phyloP scores from a whole-genome alignment of 2,329 filamentous ascomycete species.

The Colletotrichum plurivorum region DNA sequence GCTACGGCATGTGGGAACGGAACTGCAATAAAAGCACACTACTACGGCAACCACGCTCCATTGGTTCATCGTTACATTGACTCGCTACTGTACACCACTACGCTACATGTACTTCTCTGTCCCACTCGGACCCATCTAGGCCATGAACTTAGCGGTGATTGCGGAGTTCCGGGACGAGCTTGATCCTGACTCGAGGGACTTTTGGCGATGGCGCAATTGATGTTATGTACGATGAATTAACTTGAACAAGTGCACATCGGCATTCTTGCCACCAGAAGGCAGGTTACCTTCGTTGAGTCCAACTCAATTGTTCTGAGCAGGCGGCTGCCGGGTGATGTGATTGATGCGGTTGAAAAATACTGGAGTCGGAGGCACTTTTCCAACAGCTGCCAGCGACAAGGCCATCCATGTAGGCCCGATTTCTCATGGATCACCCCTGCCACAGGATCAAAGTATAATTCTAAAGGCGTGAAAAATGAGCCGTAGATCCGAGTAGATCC shows the following conservation, averaged over 20 bases:
- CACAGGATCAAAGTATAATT: neutral
- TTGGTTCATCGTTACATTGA: no score
- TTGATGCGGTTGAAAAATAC: slow-evolving; percentile 4
- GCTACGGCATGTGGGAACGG: no score
- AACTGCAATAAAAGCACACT: no score
- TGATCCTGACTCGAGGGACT: slow-evolving; percentile 24
- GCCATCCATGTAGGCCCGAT: neutral
- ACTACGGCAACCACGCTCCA: no score
- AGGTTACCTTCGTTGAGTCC: neutral
- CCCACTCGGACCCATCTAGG: slow-evolving; percentile 4
- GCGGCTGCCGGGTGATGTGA: neutral
- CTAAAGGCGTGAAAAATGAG: slow-evolving; percentile 6
- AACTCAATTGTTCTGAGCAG: neutral
- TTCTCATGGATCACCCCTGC: slow-evolving; percentile 1
- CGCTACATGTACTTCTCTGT: neutral
- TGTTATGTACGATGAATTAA: slow-evolving; percentile 5
- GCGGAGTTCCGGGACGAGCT: neutral
- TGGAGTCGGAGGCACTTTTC: neutral
- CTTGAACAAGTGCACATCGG: no score
- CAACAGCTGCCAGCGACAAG: neutral
- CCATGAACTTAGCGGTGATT: neutral
- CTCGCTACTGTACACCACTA: neutral
- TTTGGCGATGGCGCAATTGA: slow-evolving; percentile 36
- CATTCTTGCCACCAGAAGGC: neutral
- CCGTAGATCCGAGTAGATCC: slow-evolving; percentile 15